Evolutionary conservation across 768 basidiomycete species (phyloP).

Genomic region (Hypholoma fasciculare): DNA sequence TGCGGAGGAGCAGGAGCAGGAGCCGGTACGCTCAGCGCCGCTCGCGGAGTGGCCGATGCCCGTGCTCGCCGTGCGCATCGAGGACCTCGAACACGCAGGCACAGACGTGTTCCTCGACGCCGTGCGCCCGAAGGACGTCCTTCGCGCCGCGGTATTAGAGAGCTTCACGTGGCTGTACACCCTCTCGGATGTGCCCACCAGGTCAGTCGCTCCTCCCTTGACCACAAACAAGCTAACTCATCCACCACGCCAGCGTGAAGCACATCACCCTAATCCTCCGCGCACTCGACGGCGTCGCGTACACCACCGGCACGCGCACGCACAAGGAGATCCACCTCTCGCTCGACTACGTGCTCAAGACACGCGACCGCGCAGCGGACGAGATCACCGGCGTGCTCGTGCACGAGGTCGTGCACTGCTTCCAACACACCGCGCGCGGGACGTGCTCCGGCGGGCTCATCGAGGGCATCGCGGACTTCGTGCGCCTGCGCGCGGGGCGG

Average conservation of each 20-base stretch:
- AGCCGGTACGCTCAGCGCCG: not conserved
- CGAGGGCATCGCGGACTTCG: slow-evolving; percentile 85
- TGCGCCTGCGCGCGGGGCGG: slow-evolving; percentile 58
- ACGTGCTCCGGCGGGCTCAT: slow-evolving; percentile 70
- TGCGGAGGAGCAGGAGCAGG: not conserved
- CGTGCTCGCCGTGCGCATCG: slow-evolving; percentile 51
- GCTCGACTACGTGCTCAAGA: slow-evolving; percentile 57
- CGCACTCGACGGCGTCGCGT: slow-evolving; percentile 69
- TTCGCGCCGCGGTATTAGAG: slow-evolving; percentile 48
- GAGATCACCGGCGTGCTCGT: slow-evolving; percentile 73
- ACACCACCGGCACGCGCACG: slow-evolving; percentile 53
- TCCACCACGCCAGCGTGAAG: slow-evolving; percentile 40
- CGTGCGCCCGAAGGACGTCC: slow-evolving; percentile 41
- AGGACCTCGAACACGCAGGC: slow-evolving; percentile 62
- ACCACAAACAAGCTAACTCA: too few relatives aligned
- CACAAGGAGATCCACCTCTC: slow-evolving; percentile 79
- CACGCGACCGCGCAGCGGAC: slow-evolving; percentile 40
- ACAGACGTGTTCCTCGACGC: slow-evolving; percentile 53
- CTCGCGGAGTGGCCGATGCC: slow-evolving; percentile 49
- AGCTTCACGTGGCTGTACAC: slow-evolving; percentile 48
- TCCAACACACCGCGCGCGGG: slow-evolving; percentile 62
- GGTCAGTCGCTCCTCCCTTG: too few relatives aligned
- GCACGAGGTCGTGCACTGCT: slow-evolving; percentile 82
- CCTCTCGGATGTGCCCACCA: slow-evolving; percentile 34
- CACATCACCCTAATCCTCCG: slow-evolving; percentile 60